Conservation (phyloP, 305 asterid species). For the Fraxinus angustifolia region DNA sequence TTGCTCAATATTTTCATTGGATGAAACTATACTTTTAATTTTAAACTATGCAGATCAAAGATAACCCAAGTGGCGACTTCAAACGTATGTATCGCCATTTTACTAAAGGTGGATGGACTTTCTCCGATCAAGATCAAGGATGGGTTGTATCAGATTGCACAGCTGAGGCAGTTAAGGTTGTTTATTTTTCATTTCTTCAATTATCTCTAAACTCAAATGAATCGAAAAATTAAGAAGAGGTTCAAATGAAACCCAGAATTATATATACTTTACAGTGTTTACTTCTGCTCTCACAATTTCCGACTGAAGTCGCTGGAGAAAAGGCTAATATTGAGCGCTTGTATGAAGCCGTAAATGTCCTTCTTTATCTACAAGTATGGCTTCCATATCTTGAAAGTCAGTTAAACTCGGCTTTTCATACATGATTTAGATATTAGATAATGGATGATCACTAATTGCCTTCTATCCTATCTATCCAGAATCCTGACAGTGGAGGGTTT, state of each 20-base stretch:
- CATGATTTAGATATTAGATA: not conserved
- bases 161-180: conserved; percentile 33
- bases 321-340: conserved; percentile 46
- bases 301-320: conserved; percentile 55
- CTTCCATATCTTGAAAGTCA: not conserved
- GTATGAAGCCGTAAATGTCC: conserved; percentile 63
- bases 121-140: conserved; percentile 92
- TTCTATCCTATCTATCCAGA: conserved; percentile 31
- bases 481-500: conserved; percentile 75
- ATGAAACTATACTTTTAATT: not conserved
- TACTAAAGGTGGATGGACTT: conserved; percentile 84
- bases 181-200: not conserved
- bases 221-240: not conserved
- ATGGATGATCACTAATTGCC: not conserved
- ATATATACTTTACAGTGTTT: conserved; percentile 38
- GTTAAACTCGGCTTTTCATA: not conserved
- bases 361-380: conserved; percentile 58
- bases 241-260: not conserved
- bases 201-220: not conserved
- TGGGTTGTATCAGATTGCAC: conserved; percentile 87
- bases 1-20: not conserved
- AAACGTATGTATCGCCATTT: conserved; percentile 68
- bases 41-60: conserved; percentile 40
- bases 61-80: conserved; percentile 59
- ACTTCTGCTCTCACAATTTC: conserved; percentile 57